Percentiles rank a stretch among this genome's conserved stretches.
Evolutionary conservation across 2,329 filamentous ascomycete genomes (phyloP).

Genomic region (Cladosporium halotolerans): DNA sequence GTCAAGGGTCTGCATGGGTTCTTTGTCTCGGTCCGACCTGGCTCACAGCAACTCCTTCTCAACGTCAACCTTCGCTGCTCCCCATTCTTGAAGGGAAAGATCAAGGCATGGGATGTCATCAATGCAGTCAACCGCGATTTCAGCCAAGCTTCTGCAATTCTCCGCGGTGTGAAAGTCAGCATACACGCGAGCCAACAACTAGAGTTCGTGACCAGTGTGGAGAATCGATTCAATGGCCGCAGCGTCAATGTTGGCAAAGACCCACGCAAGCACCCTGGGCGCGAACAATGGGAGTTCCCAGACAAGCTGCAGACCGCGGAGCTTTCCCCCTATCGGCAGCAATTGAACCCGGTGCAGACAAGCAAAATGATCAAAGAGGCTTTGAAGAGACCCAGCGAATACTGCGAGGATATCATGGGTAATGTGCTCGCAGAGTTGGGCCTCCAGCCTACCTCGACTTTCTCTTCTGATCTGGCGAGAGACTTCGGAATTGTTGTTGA

Average conservation of each 20-base stretch:
- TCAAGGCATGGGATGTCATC: too few species aligned
- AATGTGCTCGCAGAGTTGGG: too few species aligned
- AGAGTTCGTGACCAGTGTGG: neutral
- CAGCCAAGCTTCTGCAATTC: neutral
- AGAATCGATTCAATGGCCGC: neutral
- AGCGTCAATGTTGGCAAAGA: neutral
- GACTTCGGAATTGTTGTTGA: neutral
- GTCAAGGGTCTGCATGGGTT: slow-evolving; percentile 10
- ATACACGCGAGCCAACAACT: neutral
- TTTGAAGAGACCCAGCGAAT: neutral
- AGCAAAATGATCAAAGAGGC: slow-evolving; percentile 12
- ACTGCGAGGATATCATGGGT: neutral
- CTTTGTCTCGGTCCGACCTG: slow-evolving; percentile 17
- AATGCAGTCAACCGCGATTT: too few species aligned
- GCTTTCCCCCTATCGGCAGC: neutral
- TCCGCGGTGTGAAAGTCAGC: slow-evolving; percentile 14
- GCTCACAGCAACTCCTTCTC: slow-evolving; percentile 10
- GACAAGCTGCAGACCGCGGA: neutral
- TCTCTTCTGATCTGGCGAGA: too few species aligned
- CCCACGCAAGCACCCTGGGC: too few species aligned
- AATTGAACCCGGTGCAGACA: neutral
- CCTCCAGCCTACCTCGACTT: too few species aligned
- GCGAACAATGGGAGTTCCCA: neutral
- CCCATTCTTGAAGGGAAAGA: slow-evolving; percentile 11
- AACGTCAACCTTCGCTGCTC: slow-evolving; percentile 21